Conservation (phyloP, 2,329 filamentous ascomycete genomes). For the Aureobasidium sp. region DNA sequence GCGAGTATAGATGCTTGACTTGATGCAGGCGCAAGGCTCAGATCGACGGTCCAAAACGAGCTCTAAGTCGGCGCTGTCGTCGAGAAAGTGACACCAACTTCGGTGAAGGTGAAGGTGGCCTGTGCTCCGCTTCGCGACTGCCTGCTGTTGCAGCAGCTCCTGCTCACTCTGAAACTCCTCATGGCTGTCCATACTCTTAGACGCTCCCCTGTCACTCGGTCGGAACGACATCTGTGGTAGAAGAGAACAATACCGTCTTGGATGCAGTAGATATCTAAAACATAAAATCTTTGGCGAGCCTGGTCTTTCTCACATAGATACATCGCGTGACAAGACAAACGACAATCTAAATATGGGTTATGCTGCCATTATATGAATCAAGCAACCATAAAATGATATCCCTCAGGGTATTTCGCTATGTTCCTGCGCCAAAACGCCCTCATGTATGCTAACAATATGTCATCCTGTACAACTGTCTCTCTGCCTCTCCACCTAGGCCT, state of each 20-base stretch:
- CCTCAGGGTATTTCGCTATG: conserved; percentile 6
- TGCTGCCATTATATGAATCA: background rate
- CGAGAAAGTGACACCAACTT: background rate
- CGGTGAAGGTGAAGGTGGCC: background rate
- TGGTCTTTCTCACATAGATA: background rate
- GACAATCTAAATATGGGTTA: background rate
- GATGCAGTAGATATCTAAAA: too few relatives aligned
- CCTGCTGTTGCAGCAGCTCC: background rate
- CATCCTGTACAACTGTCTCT: conserved; percentile 4
- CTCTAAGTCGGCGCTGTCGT: background rate
- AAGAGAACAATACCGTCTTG: background rate
- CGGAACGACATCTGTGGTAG: background rate
- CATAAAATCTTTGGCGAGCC: too few relatives aligned
- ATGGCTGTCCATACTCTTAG: background rate
- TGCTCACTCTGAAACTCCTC: background rate
- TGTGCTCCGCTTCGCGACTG: background rate
- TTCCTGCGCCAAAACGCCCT: conserved; percentile 3
- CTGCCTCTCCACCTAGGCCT: conserved; percentile 10
- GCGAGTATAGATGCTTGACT: background rate
- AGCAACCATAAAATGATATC: background rate
- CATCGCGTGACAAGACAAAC: background rate
- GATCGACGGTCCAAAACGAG: background rate
- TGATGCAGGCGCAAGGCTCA: conserved; percentile 3
- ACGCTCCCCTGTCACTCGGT: background rate
- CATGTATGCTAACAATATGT: conserved; percentile 5